phyloP scores from a whole-genome alignment of 2,329 filamentous ascomycete genomes.

The Sporothrix globosa region DNA sequence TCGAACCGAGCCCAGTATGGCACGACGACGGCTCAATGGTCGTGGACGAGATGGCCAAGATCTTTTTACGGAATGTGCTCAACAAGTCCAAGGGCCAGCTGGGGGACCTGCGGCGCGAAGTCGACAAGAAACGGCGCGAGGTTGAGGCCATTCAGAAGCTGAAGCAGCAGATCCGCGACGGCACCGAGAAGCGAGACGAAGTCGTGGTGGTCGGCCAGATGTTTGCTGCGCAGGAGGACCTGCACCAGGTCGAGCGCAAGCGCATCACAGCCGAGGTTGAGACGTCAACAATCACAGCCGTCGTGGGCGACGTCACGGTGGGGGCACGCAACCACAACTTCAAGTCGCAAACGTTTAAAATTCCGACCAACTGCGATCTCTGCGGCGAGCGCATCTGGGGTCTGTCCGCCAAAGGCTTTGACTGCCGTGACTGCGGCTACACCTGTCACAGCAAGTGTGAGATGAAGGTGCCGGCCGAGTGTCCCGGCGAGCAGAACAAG shows the following conservation, averaged over 20 bases:
- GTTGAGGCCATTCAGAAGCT: constrained; percentile 75
- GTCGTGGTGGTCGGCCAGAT: constrained; percentile 81
- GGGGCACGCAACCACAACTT: constrained; percentile 96
- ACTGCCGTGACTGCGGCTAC: constrained; percentile 94
- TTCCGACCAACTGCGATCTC: constrained; percentile 96
- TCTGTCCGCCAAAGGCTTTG: constrained; percentile 91
- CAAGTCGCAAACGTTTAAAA: constrained; percentile 98
- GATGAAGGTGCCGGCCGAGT: constrained; percentile 97
- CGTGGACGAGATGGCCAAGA: constrained; percentile 81
- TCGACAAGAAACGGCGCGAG: constrained; percentile 83
- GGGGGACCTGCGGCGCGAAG: constrained; percentile 76
- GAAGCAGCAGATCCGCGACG: constrained; percentile 77
- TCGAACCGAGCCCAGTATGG: constrained; percentile 96
- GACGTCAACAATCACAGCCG: constrained; percentile 86
- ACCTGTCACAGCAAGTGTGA: constrained; percentile 99
- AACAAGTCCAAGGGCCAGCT: constrained; percentile 86
- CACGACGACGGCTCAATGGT: constrained; percentile 89
- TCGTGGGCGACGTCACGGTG: constrained; percentile 87
- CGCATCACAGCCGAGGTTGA: constrained; percentile 90
- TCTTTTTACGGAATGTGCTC: constrained; percentile 88
- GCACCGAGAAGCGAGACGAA: constrained; percentile 79
- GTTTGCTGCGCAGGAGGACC: constrained; percentile 79
- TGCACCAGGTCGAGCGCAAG: constrained; percentile 82
- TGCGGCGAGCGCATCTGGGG: constrained; percentile 98
- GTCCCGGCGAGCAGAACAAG: constrained; percentile 89